phyloP scores from a whole-genome alignment of 306 rosid genomes.

The Lablab purpureus region DNA sequence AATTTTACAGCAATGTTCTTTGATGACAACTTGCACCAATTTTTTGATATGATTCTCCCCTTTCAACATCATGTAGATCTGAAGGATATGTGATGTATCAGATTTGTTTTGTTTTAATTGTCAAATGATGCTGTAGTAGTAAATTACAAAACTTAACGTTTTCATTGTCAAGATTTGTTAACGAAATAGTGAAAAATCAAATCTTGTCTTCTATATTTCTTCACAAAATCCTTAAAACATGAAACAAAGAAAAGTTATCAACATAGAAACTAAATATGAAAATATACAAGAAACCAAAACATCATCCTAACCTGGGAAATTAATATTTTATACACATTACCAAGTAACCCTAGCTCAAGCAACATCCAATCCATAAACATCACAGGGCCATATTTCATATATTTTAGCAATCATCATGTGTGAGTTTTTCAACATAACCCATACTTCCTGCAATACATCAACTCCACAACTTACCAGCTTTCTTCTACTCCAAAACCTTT shows the following conservation, averaged over 20 bases:
- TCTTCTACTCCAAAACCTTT: not conserved
- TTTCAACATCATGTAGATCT: not conserved
- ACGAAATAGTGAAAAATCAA: not conserved
- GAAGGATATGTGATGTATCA: not conserved
- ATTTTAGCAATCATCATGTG: not conserved
- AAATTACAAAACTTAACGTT: not conserved
- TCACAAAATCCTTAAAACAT: not conserved
- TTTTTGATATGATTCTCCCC: not conserved
- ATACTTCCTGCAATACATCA: not conserved
- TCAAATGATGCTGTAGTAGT: not conserved
- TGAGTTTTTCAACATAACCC: not conserved
- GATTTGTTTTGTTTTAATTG: not conserved
- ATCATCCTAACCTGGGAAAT: not conserved
- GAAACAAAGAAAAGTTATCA: not conserved
- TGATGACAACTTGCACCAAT: not conserved
- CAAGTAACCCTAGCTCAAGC: not conserved
- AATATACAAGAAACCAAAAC: not conserved
- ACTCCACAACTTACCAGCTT: not conserved
- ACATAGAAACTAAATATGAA: not conserved
- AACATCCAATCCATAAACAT: not conserved
- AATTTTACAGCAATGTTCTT: not conserved
- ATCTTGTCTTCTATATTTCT: not conserved
- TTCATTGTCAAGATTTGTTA: not conserved
- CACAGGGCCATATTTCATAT: not conserved
- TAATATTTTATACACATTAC: not conserved